phyloP scores from a whole-genome alignment of 2,329 filamentous ascomycete species.

The Orbilia brochopaga region DNA sequence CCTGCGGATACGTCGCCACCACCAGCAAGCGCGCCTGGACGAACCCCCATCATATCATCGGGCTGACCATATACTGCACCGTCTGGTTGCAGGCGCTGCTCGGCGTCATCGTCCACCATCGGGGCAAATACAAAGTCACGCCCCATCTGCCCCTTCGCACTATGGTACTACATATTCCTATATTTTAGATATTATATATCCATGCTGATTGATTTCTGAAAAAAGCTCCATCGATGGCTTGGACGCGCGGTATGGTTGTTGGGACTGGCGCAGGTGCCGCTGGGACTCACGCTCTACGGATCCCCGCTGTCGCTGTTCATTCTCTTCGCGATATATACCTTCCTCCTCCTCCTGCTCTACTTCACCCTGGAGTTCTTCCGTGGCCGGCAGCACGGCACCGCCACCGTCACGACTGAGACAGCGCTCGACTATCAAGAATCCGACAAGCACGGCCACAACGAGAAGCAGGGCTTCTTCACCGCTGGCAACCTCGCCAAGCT shows the following conservation, averaged over 20 bases:
- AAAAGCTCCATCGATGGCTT: conserved; percentile 83
- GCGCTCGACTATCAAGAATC: conserved; percentile 37
- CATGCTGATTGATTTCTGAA: conserved; percentile 58
- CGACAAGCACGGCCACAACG: conserved; percentile 27
- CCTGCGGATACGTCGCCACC: conserved; percentile 79
- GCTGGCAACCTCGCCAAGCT: conserved; percentile 38
- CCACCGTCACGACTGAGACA: conserved; percentile 44
- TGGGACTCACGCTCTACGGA: conserved; percentile 89
- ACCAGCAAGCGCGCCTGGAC: conserved; percentile 64
- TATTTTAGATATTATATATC: conserved; percentile 3
- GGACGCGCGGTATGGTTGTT: conserved; percentile 79
- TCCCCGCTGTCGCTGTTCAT: conserved; percentile 86
- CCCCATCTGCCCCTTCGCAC: conserved; percentile 44
- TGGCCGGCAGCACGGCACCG: conserved; percentile 41
- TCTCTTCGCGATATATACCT: conserved; percentile 79
- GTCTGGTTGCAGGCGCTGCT: conserved; percentile 74
- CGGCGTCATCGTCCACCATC: conserved; percentile 66
- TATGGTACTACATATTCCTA: conserved; percentile 24
- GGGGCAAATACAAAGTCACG: conserved; percentile 47
- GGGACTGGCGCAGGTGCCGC: conserved; percentile 82
- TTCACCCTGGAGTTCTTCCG: conserved; percentile 72
- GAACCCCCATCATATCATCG: conserved; percentile 85
- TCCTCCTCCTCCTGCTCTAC: conserved; percentile 73
- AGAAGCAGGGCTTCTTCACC: conserved; percentile 21
- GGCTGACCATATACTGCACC: conserved; percentile 76